Evolutionary conservation across 2,329 filamentous ascomycete species (phyloP).

Genomic region (Cladosporium sp.): DNA sequence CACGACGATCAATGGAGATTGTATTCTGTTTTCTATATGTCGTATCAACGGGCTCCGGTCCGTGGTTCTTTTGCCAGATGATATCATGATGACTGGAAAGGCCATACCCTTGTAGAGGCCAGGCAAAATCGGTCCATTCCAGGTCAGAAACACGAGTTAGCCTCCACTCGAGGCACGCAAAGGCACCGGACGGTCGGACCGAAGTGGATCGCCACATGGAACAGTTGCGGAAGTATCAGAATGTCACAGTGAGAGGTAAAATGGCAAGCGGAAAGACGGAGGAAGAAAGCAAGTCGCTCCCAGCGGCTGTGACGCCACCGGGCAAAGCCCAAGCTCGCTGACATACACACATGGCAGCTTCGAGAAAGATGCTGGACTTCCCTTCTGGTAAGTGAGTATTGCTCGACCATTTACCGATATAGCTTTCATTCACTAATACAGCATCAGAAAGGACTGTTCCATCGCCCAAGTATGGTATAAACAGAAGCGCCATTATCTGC

Average conservation of each 20-base stretch:
- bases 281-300: too few relatives aligned
- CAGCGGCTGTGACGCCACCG: background rate
- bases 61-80: too few relatives aligned
- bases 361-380: slow-evolving; percentile 1
- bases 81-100: background rate
- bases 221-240: too few relatives aligned
- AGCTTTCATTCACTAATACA: background rate
- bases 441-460: background rate
- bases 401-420: background rate
- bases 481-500: background rate
- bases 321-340: background rate
- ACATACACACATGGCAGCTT: slow-evolving; percentile 7
- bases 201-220: too few relatives aligned
- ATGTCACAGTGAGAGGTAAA: too few relatives aligned
- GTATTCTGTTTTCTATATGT: too few relatives aligned
- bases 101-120: background rate
- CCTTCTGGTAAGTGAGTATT: slow-evolving; percentile 1
- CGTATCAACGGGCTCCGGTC: too few relatives aligned
- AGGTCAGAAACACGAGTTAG: too few relatives aligned
- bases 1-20: too few relatives aligned
- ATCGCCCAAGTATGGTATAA: background rate
- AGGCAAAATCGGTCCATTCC: background rate
- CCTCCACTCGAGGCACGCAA: background rate
- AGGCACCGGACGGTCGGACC: background rate
- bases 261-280: too few relatives aligned